Evolutionary conservation across 2,329 filamentous ascomycete genomes (phyloP).

Genomic region (Diaporthe destruens): DNA sequence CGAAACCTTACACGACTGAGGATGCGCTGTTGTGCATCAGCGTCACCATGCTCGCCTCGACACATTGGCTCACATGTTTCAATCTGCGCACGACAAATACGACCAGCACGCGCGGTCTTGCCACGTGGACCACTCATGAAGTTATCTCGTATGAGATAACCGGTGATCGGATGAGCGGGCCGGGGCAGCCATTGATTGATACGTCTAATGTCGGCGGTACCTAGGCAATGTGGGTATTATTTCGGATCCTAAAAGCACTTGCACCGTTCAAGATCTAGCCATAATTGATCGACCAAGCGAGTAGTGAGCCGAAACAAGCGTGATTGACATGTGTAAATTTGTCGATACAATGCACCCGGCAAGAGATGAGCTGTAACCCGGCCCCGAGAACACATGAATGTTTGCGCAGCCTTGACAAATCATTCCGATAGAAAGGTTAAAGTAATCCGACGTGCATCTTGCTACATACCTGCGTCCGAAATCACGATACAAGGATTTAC

Average conservation of each 20-base stretch:
- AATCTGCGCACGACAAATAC: neutral
- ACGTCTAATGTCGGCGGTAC: neutral
- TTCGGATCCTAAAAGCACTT: neutral
- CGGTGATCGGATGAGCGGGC: conserved; percentile 5
- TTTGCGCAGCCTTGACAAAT: too few species aligned
- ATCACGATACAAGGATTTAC: neutral
- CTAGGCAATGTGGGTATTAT: neutral
- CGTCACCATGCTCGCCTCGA: neutral
- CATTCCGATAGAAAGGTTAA: too few species aligned
- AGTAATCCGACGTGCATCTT: too few species aligned
- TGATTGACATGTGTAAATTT: neutral
- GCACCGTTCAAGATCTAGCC: neutral
- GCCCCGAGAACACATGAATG: neutral
- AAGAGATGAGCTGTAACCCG: neutral
- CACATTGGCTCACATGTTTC: neutral
- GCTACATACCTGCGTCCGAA: neutral
- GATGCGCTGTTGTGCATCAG: conserved; percentile 25
- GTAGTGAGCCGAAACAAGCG: neutral
- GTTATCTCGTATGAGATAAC: neutral
- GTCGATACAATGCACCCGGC: neutral
- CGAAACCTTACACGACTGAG: conserved; percentile 36
- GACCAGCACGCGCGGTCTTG: neutral
- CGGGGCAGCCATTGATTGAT: neutral
- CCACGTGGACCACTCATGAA: neutral
- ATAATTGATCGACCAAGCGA: neutral